These are phyloP conservation scores for Colletotrichum shisoi DNA, from an alignment of 2,329 filamentous ascomycete genomes.

Conservation along the genomic window DNA sequence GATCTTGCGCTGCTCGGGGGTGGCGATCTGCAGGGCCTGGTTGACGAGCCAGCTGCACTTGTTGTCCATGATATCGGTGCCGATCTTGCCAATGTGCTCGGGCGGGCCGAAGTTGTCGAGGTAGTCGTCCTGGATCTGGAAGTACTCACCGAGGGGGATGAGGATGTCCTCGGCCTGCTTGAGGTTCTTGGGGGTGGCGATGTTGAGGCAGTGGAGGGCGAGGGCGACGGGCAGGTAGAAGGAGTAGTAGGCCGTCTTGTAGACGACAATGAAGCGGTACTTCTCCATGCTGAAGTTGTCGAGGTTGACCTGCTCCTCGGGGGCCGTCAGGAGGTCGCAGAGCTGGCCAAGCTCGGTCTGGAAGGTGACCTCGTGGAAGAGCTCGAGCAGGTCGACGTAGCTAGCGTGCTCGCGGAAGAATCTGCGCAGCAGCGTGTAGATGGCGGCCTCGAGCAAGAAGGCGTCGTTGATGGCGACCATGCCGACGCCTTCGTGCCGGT, in stretches of 20 bases:
- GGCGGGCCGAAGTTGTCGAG: conserved; percentile 97
- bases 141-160: conserved; percentile 97
- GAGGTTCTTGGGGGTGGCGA: conserved; percentile 87
- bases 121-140: conserved; percentile 99
- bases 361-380: conserved; percentile 94
- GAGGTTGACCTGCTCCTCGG: conserved; percentile 91
- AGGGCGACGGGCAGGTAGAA: conserved; percentile 98
- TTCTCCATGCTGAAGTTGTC: conserved; percentile 95
- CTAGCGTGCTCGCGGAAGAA: conserved; percentile 86
- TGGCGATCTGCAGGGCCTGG: conserved; percentile 82
- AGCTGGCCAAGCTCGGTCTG: conserved; percentile 96
- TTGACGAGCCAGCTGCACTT: conserved; percentile 99
- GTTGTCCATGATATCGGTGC: conserved; percentile 98
- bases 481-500: conserved; percentile 85
- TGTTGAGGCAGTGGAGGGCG: conserved; percentile 82
- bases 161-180: conserved; percentile 89
- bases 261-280: conserved; percentile 98
- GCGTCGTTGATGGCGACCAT: conserved; percentile 98
- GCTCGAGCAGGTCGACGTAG: conserved; percentile 91
- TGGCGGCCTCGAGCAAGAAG: conserved; percentile 90
- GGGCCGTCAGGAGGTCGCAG: conserved; percentile 93
- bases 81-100: conserved; percentile 94
- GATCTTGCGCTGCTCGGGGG: conserved; percentile 83
- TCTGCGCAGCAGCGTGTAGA: conserved; percentile 92
- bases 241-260: conserved; percentile 99